Conservation (phyloP, 2,329 filamentous ascomycete species). For the Ceratocystis ficicola region DNA sequence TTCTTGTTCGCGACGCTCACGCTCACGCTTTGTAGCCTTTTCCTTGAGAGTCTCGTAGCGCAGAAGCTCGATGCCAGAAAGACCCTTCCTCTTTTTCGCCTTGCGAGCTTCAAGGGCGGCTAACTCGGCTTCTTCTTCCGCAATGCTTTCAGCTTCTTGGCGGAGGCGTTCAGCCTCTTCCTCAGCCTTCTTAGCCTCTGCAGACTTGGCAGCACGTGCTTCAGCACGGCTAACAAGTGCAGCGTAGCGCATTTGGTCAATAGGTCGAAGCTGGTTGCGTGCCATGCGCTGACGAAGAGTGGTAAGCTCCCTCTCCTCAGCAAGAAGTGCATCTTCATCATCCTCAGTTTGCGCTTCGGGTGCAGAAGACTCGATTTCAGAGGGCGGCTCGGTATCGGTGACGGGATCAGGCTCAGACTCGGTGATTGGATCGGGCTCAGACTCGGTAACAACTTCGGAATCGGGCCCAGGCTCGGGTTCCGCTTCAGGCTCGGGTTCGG, state of each 20-base stretch:
- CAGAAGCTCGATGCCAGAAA: constrained; percentile 2
- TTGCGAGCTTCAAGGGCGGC: constrained; percentile 15
- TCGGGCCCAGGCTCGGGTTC: constrained; percentile 16
- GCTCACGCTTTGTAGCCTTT: constrained; percentile 13
- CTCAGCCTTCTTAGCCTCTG: constrained; percentile 13
- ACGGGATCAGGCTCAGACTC: constrained; percentile 21
- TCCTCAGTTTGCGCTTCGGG: constrained; percentile 21
- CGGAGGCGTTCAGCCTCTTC: constrained; percentile 14
- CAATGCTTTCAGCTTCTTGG: constrained; percentile 10
- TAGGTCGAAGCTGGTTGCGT: constrained; percentile 15
- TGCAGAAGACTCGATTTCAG: constrained; percentile 21
- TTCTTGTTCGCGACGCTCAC: constrained; percentile 16
- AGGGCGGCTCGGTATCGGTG: constrained; percentile 21
- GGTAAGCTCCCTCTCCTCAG: constrained; percentile 15
- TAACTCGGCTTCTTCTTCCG: constrained; percentile 16
- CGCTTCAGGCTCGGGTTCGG: constrained; percentile 19
- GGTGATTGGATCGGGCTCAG: constrained; percentile 20
- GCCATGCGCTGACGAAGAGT: constrained; percentile 14
- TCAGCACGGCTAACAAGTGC: constrained; percentile 13
- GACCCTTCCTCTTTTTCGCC: constrained; percentile 6
- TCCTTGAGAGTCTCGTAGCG: constrained; percentile 17
- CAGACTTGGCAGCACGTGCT: constrained; percentile 7
- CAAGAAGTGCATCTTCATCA: constrained; percentile 15
- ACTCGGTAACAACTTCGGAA: constrained; percentile 19
- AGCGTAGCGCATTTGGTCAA: constrained; percentile 16